A percentile compares a stretch with the other conserved stretches of the same genome.
phyloP scores from a whole-genome alignment of 129 eudicot genomes.

The Ambrosia trifida region DNA sequence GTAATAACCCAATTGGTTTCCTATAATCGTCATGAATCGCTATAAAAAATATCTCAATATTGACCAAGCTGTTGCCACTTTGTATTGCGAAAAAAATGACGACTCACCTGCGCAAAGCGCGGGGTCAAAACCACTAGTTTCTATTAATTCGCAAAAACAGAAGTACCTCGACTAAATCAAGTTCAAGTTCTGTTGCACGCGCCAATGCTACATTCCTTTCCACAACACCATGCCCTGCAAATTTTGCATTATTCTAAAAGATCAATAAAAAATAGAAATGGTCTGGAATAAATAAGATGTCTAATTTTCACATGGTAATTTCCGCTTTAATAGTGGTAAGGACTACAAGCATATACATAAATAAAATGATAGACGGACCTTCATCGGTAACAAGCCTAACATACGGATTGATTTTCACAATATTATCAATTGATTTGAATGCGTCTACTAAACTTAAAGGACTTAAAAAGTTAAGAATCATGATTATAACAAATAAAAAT shows the following conservation, averaged over 20 bases:
- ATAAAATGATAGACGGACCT: slow-evolving; percentile 39
- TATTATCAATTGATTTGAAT: slow-evolving; percentile 1
- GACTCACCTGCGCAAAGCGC: too few relatives aligned
- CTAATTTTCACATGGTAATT: not conserved
- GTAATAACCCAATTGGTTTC: too few relatives aligned
- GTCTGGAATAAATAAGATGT: not conserved
- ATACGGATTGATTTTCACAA: slow-evolving; percentile 7
- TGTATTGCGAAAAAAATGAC: too few relatives aligned
- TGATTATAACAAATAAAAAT: not conserved
- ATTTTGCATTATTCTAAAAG: not conserved
- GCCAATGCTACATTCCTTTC: slow-evolving; percentile 61
- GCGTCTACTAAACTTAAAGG: not conserved
- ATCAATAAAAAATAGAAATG: slow-evolving; percentile 3
- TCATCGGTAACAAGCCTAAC: slow-evolving; percentile 66
- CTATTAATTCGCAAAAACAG: not conserved
- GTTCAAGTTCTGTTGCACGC: slow-evolving; percentile 49
- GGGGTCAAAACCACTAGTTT: not conserved
- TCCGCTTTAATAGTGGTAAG: not conserved
- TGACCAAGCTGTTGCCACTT: too few relatives aligned
- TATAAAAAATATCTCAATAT: too few relatives aligned
- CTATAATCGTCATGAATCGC: too few relatives aligned
- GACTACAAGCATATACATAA: not conserved
- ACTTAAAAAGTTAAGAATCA: too few relatives aligned
- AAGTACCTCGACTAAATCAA: slow-evolving; percentile 50
- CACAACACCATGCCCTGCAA: slow-evolving; percentile 63